Evolutionary conservation across 352 stramenopile species (phyloP).

Genomic region (Albugo laibachii): DNA sequence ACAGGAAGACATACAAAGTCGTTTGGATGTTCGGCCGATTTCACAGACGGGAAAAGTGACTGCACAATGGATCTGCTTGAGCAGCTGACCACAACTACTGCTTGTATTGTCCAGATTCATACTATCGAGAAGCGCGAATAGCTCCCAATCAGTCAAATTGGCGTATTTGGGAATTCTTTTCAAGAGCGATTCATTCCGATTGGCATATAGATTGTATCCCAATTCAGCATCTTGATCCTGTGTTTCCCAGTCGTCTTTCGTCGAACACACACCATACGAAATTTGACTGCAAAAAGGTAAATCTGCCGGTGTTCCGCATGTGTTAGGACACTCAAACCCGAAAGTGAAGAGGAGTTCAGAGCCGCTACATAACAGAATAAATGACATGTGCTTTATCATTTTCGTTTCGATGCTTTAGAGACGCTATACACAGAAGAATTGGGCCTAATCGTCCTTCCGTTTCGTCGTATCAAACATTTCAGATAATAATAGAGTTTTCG

Average conservation of each 20-base stretch:
- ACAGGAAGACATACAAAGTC: constrained; percentile 42
- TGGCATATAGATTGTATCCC: constrained; percentile 28
- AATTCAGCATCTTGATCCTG: constrained; percentile 21
- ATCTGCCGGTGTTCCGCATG: constrained; percentile 45
- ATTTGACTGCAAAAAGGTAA: constrained; percentile 66
- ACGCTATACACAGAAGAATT: too few species aligned
- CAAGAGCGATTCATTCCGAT: constrained; percentile 19
- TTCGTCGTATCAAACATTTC: too few species aligned
- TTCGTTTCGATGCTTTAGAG: too few species aligned
- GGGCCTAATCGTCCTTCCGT: too few species aligned
- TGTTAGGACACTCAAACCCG: constrained; percentile 32
- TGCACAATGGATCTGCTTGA: constrained; percentile 41
- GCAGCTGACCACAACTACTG: constrained; percentile 31
- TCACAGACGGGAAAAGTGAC: constrained; percentile 65
- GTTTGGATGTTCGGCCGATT: constrained; percentile 44
- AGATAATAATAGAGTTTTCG: too few species aligned
- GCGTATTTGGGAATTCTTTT: constrained; percentile 28
- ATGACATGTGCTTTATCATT: too few species aligned
- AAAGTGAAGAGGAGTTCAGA: too few species aligned
- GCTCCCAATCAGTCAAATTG: constrained; percentile 13
- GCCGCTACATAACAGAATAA: too few species aligned
- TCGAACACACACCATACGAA: constrained; percentile 41
- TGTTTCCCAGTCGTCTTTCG: constrained; percentile 34
- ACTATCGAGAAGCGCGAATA: constrained; percentile 16
- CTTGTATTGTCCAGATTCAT: constrained; percentile 45